These are phyloP conservation scores for Suillus placidus DNA, from an alignment of 768 basidiomycete species.

Conservation along the genomic window DNA sequence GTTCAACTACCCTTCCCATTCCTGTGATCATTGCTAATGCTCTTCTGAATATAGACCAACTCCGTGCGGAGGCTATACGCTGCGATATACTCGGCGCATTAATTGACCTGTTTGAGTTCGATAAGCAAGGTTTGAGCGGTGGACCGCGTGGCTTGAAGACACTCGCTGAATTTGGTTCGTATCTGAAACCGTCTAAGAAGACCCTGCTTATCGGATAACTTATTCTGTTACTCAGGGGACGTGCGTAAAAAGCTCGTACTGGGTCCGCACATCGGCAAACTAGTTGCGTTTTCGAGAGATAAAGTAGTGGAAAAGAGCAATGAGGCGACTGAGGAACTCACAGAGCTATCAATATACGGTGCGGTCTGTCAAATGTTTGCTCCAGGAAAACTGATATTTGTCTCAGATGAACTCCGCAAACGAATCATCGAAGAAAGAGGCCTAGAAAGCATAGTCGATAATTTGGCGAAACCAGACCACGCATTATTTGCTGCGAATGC, in stretches of 20 bases:
- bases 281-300: not conserved
- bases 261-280: not conserved
- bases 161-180: slow-evolving; percentile 3
- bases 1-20: slow-evolving; percentile 12
- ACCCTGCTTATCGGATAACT: not conserved
- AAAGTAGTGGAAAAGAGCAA: not conserved
- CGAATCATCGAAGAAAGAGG: not conserved
- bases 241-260: not conserved
- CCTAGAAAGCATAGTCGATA: not conserved
- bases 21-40: slow-evolving; percentile 6
- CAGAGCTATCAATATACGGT: not conserved
- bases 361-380: not conserved
- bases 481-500: not conserved
- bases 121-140: not conserved
- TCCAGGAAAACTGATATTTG: not conserved
- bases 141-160: not conserved
- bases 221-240: not conserved
- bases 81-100: slow-evolving; percentile 20
- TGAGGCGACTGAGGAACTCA: not conserved
- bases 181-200: not conserved
- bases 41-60: slow-evolving; percentile 16
- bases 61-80: slow-evolving; percentile 21
- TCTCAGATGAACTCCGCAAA: not conserved
- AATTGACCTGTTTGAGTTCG: slow-evolving; percentile 21
- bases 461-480: not conserved